phyloP scores from a whole-genome alignment of 2,329 filamentous ascomycete species.

The Thelonectria blattea region DNA sequence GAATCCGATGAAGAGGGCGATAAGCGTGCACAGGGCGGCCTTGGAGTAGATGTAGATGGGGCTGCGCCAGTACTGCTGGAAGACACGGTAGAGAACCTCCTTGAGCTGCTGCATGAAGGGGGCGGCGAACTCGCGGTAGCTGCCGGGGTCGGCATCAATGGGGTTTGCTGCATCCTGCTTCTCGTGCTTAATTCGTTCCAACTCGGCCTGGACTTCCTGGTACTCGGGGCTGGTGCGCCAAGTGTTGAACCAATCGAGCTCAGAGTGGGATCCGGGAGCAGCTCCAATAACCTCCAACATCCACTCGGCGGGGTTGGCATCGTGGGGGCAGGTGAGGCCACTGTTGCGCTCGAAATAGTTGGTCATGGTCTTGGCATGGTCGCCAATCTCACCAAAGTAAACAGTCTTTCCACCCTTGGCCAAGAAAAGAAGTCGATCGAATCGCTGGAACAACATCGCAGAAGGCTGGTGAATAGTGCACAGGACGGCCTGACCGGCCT shows the following conservation, averaged over 20 bases:
- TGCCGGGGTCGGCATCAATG: constrained; percentile 46
- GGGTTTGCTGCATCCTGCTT: constrained; percentile 43
- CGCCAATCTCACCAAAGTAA: constrained; percentile 81
- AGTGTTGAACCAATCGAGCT: constrained; percentile 69
- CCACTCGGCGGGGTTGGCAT: constrained; percentile 83
- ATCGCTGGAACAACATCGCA: constrained; percentile 91
- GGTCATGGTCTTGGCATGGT: constrained; percentile 70
- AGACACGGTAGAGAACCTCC: constrained; percentile 75
- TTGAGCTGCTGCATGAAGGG: constrained; percentile 71
- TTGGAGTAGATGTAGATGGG: constrained; percentile 91
- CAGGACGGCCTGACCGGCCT: constrained; percentile 90
- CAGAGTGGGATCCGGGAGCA: constrained; percentile 66
- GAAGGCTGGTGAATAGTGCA: constrained; percentile 98
- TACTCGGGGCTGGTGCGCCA: constrained; percentile 68
- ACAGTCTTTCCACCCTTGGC: constrained; percentile 78
- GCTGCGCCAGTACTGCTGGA: constrained; percentile 91
- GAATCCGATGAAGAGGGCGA: constrained; percentile 80
- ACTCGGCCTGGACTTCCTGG: constrained; percentile 59
- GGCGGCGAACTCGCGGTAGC: constrained; percentile 80
- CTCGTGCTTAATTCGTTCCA: constrained; percentile 61
- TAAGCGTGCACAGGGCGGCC: constrained; percentile 66
- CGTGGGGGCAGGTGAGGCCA: constrained; percentile 65
- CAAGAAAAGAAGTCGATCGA: constrained; percentile 80
- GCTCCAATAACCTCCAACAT: constrained; percentile 71
- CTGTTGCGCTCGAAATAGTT: constrained; percentile 80